phyloP scores from a whole-genome alignment of 805 yeast genomes.

The Candida alai region DNA sequence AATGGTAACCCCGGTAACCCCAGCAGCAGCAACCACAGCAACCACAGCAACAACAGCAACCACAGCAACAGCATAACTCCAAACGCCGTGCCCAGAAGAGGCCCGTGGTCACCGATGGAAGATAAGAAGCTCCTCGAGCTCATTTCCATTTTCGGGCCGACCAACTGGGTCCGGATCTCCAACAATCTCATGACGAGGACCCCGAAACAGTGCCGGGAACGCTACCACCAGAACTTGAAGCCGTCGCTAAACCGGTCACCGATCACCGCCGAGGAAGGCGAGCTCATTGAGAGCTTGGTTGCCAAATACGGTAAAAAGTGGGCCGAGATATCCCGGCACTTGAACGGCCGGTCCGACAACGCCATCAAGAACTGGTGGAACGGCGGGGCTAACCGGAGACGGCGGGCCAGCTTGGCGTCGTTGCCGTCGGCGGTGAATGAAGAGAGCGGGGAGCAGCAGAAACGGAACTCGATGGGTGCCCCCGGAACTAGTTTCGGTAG shows the following conservation, averaged over 20 bases:
- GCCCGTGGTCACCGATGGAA: conserved; percentile 90
- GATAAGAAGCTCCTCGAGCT: conserved; percentile 69
- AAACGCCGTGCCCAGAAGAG: conserved; percentile 44
- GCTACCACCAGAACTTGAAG: conserved; percentile 88
- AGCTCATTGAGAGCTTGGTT: conserved; percentile 73
- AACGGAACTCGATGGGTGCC: no score
- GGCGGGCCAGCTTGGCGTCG: conserved; percentile 35
- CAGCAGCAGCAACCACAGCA: conserved; percentile 3
- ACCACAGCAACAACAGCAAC: conserved; percentile 4
- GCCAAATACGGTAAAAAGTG: conserved; percentile 79
- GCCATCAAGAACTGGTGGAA: conserved; percentile 97
- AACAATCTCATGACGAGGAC: conserved; percentile 70
- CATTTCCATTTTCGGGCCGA: conserved; percentile 68
- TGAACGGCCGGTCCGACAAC: conserved; percentile 85
- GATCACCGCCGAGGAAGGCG: conserved; percentile 81
- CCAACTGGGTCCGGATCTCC: conserved; percentile 87
- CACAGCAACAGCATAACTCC: conserved; percentile 9
- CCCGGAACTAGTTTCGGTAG: no score
- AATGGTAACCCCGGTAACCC: neutral
- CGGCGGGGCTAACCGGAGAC: conserved; percentile 83
- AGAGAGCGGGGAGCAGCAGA: no score
- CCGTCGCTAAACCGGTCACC: conserved; percentile 81
- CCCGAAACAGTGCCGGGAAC: conserved; percentile 88
- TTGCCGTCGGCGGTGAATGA: neutral
- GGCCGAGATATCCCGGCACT: conserved; percentile 90